Conservation (phyloP, 2,329 filamentous ascomycete genomes). For the Colletotrichum sp. region DNA sequence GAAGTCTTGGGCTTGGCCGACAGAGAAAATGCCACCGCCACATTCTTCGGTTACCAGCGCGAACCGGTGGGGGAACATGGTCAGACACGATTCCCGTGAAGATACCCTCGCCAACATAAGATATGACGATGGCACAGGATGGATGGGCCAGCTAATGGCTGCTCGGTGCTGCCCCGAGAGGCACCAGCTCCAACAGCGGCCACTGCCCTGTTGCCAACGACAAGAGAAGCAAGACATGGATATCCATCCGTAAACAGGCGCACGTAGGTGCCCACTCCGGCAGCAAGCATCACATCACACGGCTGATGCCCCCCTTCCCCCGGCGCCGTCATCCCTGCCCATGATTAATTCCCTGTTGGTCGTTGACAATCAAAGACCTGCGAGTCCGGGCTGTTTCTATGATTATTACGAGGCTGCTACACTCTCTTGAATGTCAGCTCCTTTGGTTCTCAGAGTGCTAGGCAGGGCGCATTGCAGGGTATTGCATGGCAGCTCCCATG, state of each 20-base stretch:
- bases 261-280: not conserved
- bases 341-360: not conserved
- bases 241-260: not conserved
- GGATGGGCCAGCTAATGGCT: not conserved
- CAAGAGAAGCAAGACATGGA: not conserved
- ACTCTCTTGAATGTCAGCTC: not conserved
- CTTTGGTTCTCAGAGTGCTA: not conserved
- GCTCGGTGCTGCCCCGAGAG: not conserved
- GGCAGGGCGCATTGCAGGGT: not conserved
- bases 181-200: not conserved
- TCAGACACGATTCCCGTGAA: not conserved
- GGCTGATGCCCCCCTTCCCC: not conserved
- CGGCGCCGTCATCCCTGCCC: not conserved
- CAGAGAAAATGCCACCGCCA: not conserved
- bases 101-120: not conserved
- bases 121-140: not conserved
- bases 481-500: not conserved
- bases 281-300: not conserved
- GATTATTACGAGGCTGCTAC: not conserved
- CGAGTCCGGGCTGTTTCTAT: not conserved
- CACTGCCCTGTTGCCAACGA: not conserved
- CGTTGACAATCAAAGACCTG: not conserved
- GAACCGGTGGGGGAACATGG: slow-evolving; percentile 10
- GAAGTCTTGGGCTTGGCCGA: not conserved
- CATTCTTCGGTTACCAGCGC: slow-evolving; percentile 2